phyloP scores from a whole-genome alignment of 176 grass and related monocot genomes.

The Microstegium vimineum region DNA sequence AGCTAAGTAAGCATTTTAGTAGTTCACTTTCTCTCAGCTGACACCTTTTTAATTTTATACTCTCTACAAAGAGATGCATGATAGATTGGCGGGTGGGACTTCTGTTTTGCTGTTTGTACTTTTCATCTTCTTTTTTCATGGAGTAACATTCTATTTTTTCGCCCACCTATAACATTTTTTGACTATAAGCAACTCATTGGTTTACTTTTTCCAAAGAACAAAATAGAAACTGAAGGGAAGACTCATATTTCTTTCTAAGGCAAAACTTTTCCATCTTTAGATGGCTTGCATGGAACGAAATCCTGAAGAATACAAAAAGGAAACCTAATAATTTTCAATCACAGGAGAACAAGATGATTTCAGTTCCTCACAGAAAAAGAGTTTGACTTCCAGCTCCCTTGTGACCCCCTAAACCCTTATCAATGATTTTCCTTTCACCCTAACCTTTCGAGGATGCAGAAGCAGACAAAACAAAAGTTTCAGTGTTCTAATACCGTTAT shows the following conservation, averaged over 20 bases:
- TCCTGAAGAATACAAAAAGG: neutral
- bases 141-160: neutral
- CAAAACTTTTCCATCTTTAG: slow-evolving; percentile 2
- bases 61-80: neutral
- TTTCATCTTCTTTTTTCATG: neutral
- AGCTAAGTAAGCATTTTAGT: neutral
- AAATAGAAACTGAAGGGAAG: neutral
- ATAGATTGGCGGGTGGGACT: neutral
- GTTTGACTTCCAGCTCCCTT: neutral
- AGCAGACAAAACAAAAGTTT: neutral
- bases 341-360: neutral
- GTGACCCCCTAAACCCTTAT: neutral
- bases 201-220: slow-evolving; percentile 5
- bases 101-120: neutral
- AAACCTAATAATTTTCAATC: neutral
- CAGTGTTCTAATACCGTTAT: neutral
- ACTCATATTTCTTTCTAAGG: neutral
- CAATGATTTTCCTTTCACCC: neutral
- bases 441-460: neutral
- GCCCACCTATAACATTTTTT: neutral
- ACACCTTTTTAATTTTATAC: slow-evolving; percentile 1
- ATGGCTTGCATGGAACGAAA: neutral
- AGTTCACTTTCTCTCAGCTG: slow-evolving; percentile 7
- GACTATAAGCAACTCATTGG: neutral
- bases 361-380: neutral